These are phyloP conservation scores for Dioszegia aurantiaca DNA, from an alignment of 768 basidiomycete species.

Conservation along the genomic window DNA sequence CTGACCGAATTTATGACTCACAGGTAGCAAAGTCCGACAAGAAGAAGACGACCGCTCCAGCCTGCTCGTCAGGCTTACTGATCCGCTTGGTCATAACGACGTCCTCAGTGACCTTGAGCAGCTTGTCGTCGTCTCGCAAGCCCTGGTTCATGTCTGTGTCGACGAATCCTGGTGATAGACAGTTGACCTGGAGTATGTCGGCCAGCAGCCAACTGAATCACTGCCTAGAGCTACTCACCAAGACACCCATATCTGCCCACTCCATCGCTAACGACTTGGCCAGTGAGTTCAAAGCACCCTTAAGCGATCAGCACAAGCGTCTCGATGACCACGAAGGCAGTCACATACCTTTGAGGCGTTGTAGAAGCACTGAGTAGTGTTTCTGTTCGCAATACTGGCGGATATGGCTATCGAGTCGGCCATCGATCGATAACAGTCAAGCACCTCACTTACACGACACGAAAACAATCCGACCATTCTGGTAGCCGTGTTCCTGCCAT, in stretches of 20 bases:
- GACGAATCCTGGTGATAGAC: slow-evolving; percentile 13
- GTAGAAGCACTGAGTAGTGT: slow-evolving; percentile 41
- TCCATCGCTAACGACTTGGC: slow-evolving; percentile 47
- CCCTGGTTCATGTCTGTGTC: slow-evolving; percentile 45
- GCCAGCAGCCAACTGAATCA: not conserved
- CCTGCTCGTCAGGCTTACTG: slow-evolving; percentile 40
- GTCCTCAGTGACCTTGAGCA: slow-evolving; percentile 16
- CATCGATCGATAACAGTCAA: too few species aligned
- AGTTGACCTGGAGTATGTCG: slow-evolving; percentile 22
- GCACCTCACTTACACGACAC: slow-evolving; percentile 44
- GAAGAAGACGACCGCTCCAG: slow-evolving; percentile 42
- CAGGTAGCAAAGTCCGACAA: slow-evolving; percentile 43
- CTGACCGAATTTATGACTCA: slow-evolving; percentile 18
- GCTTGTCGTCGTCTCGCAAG: slow-evolving; percentile 25
- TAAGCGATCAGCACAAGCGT: not conserved
- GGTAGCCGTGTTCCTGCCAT: slow-evolving; percentile 47
- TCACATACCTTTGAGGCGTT: slow-evolving; percentile 28
- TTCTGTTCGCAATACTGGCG: slow-evolving; percentile 37
- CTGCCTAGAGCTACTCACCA: slow-evolving; percentile 17
- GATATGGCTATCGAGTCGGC: slow-evolving; percentile 33
- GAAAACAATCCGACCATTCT: slow-evolving; percentile 47
- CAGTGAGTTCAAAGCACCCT: slow-evolving; percentile 41
- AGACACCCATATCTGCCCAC: slow-evolving; percentile 43
- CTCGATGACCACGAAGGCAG: not conserved
- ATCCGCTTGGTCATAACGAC: slow-evolving; percentile 31